A percentile compares a stretch with the other conserved stretches of the same genome.
phyloP scores from a whole-genome alignment of 2,329 filamentous ascomycete genomes.

The Colletotrichum cordylinicola region DNA sequence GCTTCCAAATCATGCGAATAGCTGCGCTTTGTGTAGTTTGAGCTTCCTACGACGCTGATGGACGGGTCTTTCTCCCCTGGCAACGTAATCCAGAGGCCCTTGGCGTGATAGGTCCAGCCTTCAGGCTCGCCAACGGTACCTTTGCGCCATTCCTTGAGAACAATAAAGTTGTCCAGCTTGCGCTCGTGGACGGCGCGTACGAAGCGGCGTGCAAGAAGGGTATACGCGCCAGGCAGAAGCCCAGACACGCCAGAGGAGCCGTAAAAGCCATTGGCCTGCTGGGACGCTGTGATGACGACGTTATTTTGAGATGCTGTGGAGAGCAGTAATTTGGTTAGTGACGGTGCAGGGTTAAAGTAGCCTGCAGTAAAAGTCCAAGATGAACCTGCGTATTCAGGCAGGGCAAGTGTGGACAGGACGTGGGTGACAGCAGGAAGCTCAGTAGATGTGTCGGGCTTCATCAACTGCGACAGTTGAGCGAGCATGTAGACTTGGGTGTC shows the following conservation, averaged over 20 bases:
- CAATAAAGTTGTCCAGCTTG: slow-evolving; percentile 61
- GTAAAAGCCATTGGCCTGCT: slow-evolving; percentile 95
- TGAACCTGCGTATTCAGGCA: slow-evolving; percentile 67
- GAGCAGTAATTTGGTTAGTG: slow-evolving; percentile 81
- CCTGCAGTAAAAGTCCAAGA: slow-evolving; percentile 97
- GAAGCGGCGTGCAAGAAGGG: slow-evolving; percentile 83
- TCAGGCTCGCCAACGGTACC: slow-evolving; percentile 81
- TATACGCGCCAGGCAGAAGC: slow-evolving; percentile 91
- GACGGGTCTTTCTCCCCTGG: slow-evolving; percentile 70
- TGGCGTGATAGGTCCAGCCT: slow-evolving; percentile 98
- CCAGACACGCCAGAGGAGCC: slow-evolving; percentile 86
- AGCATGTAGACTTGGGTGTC: slow-evolving; percentile 86
- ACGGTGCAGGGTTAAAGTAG: slow-evolving; percentile 96
- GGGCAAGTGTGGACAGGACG: slow-evolving; percentile 73
- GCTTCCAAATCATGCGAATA: slow-evolving; percentile 93
- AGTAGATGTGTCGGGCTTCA: slow-evolving; percentile 81
- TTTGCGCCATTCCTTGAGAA: slow-evolving; percentile 85
- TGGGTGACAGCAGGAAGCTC: slow-evolving; percentile 83
- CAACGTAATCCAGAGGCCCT: slow-evolving; percentile 89
- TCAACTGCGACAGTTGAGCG: slow-evolving; percentile 84
- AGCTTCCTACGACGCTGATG: slow-evolving; percentile 86
- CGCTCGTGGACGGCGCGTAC: slow-evolving; percentile 61
- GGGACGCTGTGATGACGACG: slow-evolving; percentile 90
- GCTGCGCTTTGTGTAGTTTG: slow-evolving; percentile 94
- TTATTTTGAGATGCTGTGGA: slow-evolving; percentile 72